Percentiles rank a stretch among this genome's conserved stretches.
phyloP scores from a whole-genome alignment of 2,329 filamentous ascomycete species.

The Hypoxylon sp. region DNA sequence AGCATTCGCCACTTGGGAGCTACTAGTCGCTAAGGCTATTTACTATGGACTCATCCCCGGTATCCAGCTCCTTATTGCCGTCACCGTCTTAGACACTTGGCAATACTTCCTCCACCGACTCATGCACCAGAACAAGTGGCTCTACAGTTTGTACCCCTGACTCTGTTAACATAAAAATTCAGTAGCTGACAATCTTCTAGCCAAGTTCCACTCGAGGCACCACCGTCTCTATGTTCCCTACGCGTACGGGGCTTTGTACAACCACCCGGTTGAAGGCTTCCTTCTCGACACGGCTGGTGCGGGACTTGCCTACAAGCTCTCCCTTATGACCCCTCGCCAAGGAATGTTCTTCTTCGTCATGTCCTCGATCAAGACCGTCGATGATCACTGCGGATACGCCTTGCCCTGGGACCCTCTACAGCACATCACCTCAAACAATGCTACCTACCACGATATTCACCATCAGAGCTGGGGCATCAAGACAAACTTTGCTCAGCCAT shows the following conservation, averaged over 20 bases:
- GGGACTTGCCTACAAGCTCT: conserved; percentile 81
- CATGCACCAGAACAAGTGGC: conserved; percentile 98
- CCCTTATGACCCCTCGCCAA: conserved; percentile 84
- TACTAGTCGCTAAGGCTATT: conserved; percentile 75
- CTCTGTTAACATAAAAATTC: conserved; percentile 56
- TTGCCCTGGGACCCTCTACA: conserved; percentile 96
- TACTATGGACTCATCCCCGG: conserved; percentile 82
- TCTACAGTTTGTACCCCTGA: conserved; percentile 82
- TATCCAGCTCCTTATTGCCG: conserved; percentile 78
- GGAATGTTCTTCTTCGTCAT: conserved; percentile 88
- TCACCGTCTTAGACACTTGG: conserved; percentile 90
- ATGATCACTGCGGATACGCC: conserved; percentile 97
- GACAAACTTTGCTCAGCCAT: conserved; percentile 88
- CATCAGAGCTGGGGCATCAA: conserved; percentile 99
- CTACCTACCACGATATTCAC: conserved; percentile 96
- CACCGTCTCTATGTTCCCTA: conserved; percentile 98
- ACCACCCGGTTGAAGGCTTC: conserved; percentile 94
- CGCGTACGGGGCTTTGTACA: conserved; percentile 95
- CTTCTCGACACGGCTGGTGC: conserved; percentile 90
- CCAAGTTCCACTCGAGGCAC: conserved; percentile 91
- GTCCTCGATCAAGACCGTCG: conserved; percentile 94
- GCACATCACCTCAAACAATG: conserved; percentile 92
- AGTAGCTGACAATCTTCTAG: conserved; percentile 54
- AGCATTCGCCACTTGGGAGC: conserved; percentile 85
- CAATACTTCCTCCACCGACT: conserved; percentile 96